These are phyloP conservation scores for Raffaelea ambrosiae DNA, from an alignment of 2,329 filamentous ascomycete species.

Conservation along the genomic window DNA sequence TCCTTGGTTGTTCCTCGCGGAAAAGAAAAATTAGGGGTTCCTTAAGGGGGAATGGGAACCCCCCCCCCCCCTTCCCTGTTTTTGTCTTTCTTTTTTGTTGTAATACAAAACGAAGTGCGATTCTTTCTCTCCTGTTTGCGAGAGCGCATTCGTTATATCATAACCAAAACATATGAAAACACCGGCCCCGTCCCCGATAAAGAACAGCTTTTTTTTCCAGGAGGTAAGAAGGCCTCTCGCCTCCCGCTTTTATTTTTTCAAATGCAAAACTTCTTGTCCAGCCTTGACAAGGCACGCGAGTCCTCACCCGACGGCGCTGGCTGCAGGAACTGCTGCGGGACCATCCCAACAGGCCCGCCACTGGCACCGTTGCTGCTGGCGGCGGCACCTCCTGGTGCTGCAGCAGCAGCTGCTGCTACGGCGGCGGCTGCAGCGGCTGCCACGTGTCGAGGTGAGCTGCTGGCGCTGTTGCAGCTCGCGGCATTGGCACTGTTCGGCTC, in stretches of 20 bases:
- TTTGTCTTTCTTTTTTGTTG: background rate
- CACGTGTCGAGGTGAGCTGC: slow-evolving; percentile 39
- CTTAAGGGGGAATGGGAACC: too few species aligned
- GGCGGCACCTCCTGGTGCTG: background rate
- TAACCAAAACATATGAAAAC: too few species aligned
- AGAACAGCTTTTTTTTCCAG: too few species aligned
- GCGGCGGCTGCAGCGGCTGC: slow-evolving; percentile 1
- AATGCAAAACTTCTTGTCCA: slow-evolving; percentile 21
- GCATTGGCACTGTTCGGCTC: slow-evolving; percentile 29
- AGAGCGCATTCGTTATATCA: too few species aligned
- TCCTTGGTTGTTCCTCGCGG: too few species aligned
- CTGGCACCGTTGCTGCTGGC: background rate
- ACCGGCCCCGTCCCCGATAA: too few species aligned
- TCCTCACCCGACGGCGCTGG: slow-evolving; percentile 14
- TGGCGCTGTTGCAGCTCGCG: slow-evolving; percentile 30
- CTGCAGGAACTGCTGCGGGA: slow-evolving; percentile 12
- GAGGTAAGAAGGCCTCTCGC: too few species aligned
- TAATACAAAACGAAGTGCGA: background rate
- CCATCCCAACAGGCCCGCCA: background rate
- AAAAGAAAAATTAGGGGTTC: too few species aligned
- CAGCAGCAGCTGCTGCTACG: background rate
- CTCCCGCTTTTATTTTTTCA: slow-evolving; percentile 4
- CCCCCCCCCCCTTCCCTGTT: background rate
- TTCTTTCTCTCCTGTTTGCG: too few species aligned
- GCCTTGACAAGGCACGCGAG: slow-evolving; percentile 11